These are phyloP conservation scores for Fusarium lateritium DNA, from an alignment of 2,329 filamentous ascomycete genomes.

Conservation along the genomic window DNA sequence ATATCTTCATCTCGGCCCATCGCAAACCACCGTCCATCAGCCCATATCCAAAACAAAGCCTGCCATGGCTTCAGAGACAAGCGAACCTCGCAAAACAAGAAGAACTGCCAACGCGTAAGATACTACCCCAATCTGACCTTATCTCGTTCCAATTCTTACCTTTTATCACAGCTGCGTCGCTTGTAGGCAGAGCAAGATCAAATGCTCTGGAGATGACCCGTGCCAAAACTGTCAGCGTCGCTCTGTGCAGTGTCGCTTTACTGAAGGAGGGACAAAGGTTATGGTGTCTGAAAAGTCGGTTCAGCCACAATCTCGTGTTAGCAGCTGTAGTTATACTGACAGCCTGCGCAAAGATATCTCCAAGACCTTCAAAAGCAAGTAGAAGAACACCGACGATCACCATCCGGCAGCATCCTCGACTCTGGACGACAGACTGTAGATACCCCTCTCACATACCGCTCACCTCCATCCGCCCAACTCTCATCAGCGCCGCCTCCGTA, in stretches of 20 bases:
- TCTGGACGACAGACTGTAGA: neutral
- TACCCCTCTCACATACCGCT: conserved; percentile 19
- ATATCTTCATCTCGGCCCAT: conserved; percentile 1
- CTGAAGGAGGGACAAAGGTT: conserved; percentile 50
- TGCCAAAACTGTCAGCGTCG: conserved; percentile 54
- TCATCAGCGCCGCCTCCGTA: conserved; percentile 36
- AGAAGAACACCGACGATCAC: conserved; percentile 34
- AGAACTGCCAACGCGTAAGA: conserved; percentile 51
- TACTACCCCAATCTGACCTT: neutral
- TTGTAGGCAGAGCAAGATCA: conserved; percentile 55
- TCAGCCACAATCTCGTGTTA: neutral
- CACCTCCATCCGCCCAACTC: conserved; percentile 19
- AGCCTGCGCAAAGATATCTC: conserved; percentile 39
- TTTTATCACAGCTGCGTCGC: conserved; percentile 46
- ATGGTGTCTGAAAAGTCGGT: conserved; percentile 53
- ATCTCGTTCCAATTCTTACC: neutral
- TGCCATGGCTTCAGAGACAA: conserved; percentile 30
- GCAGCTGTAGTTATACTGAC: conserved; percentile 13
- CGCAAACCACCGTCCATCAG: neutral
- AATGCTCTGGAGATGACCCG: conserved; percentile 54
- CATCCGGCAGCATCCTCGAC: conserved; percentile 14
- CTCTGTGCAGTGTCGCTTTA: conserved; percentile 51
- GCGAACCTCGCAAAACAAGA: conserved; percentile 39
- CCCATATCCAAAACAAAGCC: neutral
- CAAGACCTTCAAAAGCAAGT: conserved; percentile 45